Evolutionary conservation across 768 basidiomycete species (phyloP).

Genomic region (Glaciozyma antarctica): DNA sequence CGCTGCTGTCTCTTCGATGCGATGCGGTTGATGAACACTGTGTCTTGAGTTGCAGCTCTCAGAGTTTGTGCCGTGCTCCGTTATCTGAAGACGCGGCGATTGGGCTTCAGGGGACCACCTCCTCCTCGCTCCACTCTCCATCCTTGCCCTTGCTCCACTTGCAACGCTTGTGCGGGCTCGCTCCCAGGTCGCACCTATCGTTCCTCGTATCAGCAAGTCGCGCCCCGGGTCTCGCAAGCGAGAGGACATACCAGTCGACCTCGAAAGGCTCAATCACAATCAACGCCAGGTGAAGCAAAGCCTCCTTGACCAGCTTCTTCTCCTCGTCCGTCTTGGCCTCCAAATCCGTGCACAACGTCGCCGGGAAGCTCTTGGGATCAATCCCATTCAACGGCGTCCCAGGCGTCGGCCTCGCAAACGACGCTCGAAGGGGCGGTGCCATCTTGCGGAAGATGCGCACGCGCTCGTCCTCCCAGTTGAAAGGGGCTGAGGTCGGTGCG

Average conservation of each 20-base stretch:
- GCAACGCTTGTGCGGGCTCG: background rate
- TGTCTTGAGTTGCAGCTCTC: no score
- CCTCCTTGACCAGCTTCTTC: background rate
- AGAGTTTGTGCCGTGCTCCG: no score
- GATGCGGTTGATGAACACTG: no score
- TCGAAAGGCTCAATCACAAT: background rate
- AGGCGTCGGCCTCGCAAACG: constrained; percentile 16
- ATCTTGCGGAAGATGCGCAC: constrained; percentile 51
- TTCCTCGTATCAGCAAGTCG: background rate
- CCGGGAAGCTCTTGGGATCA: background rate
- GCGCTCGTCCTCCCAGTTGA: constrained; percentile 56
- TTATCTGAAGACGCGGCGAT: no score
- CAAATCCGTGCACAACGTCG: background rate
- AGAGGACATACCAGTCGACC: background rate
- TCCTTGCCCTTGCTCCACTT: background rate
- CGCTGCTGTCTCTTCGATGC: no score
- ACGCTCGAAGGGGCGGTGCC: constrained; percentile 56
- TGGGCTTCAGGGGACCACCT: background rate
- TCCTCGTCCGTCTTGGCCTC: background rate
- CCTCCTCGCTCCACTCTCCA: background rate
- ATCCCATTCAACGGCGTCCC: background rate
- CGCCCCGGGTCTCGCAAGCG: background rate
- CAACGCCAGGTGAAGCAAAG: background rate
- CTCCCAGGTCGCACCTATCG: background rate
- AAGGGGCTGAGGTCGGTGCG: constrained; percentile 33